phyloP scores from a whole-genome alignment of 768 basidiomycete species.

The Strobilomyces dryophilus region DNA sequence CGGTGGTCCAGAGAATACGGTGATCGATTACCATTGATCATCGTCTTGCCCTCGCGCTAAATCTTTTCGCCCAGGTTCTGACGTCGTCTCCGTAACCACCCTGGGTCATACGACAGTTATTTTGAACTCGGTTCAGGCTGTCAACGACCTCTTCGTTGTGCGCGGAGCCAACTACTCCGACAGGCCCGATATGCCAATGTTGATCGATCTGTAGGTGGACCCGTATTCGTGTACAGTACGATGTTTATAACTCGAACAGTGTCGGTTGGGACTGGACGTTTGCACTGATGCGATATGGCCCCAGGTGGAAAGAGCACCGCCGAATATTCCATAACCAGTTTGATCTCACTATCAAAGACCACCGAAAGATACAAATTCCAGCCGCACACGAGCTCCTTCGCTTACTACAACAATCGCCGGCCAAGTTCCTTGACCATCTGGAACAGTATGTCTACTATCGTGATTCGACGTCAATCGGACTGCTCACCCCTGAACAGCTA shows the following conservation, averaged over 20 bases:
- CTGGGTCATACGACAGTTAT: constrained; percentile 1
- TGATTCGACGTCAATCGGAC: background rate
- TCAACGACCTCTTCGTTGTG: constrained; percentile 2
- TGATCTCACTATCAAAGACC: constrained; percentile 3
- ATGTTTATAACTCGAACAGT: background rate
- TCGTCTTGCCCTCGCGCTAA: background rate
- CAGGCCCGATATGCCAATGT: constrained; percentile 3
- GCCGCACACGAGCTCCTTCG: background rate
- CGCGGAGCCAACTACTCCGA: constrained; percentile 3
- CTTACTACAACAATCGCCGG: background rate
- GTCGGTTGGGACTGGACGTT: constrained; percentile 8
- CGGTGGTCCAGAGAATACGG: background rate
- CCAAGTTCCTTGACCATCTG: constrained; percentile 3
- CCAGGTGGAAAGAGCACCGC: constrained; percentile 3
- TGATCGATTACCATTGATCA: background rate
- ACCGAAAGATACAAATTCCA: constrained; percentile 1
- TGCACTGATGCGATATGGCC: constrained; percentile 1
- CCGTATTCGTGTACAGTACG: background rate
- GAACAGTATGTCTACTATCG: background rate
- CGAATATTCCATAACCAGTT: constrained; percentile 6
- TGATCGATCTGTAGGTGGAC: constrained; percentile 2
- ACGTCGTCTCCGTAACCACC: constrained; percentile 2
- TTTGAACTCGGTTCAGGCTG: constrained; percentile 1
- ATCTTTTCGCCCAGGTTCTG: background rate
- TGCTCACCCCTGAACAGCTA: background rate